Conservation (phyloP, 1,139 yeast genomes). For the Protomyces lactucae-debilis region DNA sequence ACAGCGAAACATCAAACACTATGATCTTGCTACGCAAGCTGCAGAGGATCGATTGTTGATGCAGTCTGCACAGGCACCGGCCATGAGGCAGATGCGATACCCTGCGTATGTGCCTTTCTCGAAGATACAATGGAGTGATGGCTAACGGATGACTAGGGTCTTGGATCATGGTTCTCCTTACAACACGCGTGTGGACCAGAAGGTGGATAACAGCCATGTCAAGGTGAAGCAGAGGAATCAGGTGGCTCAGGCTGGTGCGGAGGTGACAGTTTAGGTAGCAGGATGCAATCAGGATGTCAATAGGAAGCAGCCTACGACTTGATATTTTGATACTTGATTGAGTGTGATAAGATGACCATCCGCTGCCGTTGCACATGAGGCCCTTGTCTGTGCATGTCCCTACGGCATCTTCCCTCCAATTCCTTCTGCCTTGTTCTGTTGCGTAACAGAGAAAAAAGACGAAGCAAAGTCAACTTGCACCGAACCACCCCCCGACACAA, state of each 20-base stretch:
- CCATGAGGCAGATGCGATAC: conserved; percentile 18
- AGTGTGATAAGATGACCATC: no score
- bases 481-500: no score
- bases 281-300: no score
- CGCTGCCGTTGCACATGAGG: no score
- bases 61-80: conserved; percentile 11
- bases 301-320: no score
- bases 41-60: conserved; percentile 13
- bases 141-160: conserved; percentile 1
- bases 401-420: not conserved
- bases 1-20: conserved; percentile 15
- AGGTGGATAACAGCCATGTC: conserved; percentile 19
- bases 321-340: no score
- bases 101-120: conserved; percentile 9
- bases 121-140: not conserved
- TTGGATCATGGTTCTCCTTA: conserved; percentile 22
- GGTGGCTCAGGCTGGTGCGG: conserved; percentile 21
- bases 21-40: conserved; percentile 17
- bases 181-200: conserved; percentile 23
- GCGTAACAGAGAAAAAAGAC: no score
- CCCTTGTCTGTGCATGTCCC: not conserved
- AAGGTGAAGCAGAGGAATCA: conserved; percentile 11
- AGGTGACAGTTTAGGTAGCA: not conserved
- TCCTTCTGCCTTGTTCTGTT: no score
- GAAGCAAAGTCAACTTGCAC: no score